Evolutionary conservation across 2,329 filamentous ascomycete species (phyloP).

Genomic region (Neospermospora avenae): DNA sequence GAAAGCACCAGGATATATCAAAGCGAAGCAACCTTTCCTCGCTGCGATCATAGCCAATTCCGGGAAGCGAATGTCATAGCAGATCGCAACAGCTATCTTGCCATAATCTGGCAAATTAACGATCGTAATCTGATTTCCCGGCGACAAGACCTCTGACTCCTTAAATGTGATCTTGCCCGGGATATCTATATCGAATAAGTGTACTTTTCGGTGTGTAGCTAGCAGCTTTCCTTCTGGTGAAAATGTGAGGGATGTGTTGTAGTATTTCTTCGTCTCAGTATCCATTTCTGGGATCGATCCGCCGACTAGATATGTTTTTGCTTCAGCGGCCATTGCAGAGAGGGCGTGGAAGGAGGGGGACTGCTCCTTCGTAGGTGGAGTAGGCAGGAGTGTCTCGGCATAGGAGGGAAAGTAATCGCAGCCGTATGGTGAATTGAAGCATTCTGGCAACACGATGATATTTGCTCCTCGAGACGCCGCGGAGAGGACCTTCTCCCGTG

Average conservation of each 20-base stretch:
- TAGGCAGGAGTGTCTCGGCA: slow-evolving; percentile 81
- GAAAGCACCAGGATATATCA: slow-evolving; percentile 95
- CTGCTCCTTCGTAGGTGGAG: slow-evolving; percentile 65
- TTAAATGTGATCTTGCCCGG: slow-evolving; percentile 90
- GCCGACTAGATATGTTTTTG: slow-evolving; percentile 77
- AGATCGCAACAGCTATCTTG: slow-evolving; percentile 83
- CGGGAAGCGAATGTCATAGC: slow-evolving; percentile 96
- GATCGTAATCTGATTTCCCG: slow-evolving; percentile 81
- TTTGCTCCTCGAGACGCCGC: slow-evolving; percentile 74
- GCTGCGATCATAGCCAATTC: slow-evolving; percentile 89
- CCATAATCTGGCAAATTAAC: slow-evolving; percentile 88
- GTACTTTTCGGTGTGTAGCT: slow-evolving; percentile 88
- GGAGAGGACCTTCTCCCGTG: slow-evolving; percentile 77
- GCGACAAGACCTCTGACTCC: slow-evolving; percentile 83
- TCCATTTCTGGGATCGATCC: slow-evolving; percentile 89
- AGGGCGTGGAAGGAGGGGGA: slow-evolving; percentile 86
- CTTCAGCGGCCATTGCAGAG: slow-evolving; percentile 72
- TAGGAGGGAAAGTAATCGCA: slow-evolving; percentile 87
- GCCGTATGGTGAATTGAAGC: slow-evolving; percentile 98
- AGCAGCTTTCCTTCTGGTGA: slow-evolving; percentile 73
- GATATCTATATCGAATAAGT: slow-evolving; percentile 97
- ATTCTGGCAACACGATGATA: slow-evolving; percentile 91
- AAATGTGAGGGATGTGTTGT: slow-evolving; percentile 90
- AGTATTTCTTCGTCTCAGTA: slow-evolving; percentile 62
- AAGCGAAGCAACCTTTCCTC: slow-evolving; percentile 77